Evolutionary conservation across 495 filamentous ascomycete species (phyloP).

Genomic region (Penicillium coprophilum): DNA sequence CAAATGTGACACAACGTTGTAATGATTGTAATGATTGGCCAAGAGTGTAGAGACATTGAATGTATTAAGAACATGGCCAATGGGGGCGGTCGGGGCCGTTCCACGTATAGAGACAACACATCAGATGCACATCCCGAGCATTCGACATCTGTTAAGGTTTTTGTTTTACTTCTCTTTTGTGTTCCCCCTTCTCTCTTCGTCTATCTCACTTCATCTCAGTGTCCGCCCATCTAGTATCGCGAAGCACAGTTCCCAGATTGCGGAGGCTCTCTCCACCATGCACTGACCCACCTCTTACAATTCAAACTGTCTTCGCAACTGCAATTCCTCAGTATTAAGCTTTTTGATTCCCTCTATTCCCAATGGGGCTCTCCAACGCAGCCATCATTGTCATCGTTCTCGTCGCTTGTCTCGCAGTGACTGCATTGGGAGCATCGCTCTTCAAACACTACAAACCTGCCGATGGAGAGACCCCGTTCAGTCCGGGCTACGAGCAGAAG

Average conservation of each 20-base stretch:
- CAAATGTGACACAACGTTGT: neutral
- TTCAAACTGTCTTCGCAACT: neutral
- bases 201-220: neutral
- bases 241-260: neutral
- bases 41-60: neutral
- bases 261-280: conserved; percentile 7
- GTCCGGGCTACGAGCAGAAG: conserved; percentile 33
- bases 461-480: conserved; percentile 16
- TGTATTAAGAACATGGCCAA: conserved; percentile 1
- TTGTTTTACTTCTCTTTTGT: neutral
- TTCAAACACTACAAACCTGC: conserved; percentile 34
- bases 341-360: conserved; percentile 1
- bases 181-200: neutral
- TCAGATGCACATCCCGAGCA: conserved; percentile 1
- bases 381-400: conserved; percentile 48
- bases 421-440: conserved; percentile 37
- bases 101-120: neutral
- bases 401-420: conserved; percentile 37
- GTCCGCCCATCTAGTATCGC: neutral
- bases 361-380: conserved; percentile 32
- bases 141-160: neutral
- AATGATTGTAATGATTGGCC: neutral
- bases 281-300: conserved; percentile 4
- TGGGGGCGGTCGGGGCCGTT: neutral
- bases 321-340: neutral